Evolutionary conservation across 495 filamentous ascomycete genomes (phyloP).

Genomic region (Penicillium soppii): DNA sequence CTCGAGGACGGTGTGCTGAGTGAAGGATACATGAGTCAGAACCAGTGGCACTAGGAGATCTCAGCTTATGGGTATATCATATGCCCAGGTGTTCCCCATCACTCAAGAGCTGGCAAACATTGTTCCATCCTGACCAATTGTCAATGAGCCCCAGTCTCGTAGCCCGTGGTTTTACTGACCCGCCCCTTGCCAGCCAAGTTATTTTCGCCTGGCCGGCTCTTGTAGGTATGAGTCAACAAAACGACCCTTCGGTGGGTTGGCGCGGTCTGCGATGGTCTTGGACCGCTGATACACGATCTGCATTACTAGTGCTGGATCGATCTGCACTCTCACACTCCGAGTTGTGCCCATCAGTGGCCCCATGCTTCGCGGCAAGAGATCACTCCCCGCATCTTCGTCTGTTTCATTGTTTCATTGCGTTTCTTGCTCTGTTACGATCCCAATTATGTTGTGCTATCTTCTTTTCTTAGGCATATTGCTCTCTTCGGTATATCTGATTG

Average conservation of each 20-base stretch:
- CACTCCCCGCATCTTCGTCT: slow-evolving; percentile 1
- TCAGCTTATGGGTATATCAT: not conserved
- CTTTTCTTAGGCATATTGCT: slow-evolving; percentile 8
- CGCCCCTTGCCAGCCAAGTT: slow-evolving; percentile 1
- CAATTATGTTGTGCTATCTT: slow-evolving; percentile 11
- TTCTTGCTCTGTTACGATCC: slow-evolving; percentile 12
- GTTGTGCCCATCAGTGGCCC: slow-evolving; percentile 9
- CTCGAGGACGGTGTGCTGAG: slow-evolving; percentile 89
- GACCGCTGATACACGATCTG: slow-evolving; percentile 11
- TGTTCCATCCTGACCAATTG: not conserved
- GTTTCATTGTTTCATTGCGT: slow-evolving; percentile 5
- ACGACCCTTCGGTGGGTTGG: not conserved
- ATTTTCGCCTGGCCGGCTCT: slow-evolving; percentile 1
- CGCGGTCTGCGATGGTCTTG: slow-evolving; percentile 4
- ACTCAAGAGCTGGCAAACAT: not conserved
- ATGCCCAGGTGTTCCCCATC: not conserved
- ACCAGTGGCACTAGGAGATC: slow-evolving; percentile 60
- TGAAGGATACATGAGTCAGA: slow-evolving; percentile 71
- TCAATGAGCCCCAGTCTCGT: not conserved
- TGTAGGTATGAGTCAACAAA: slow-evolving; percentile 3
- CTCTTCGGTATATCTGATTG: slow-evolving; percentile 6
- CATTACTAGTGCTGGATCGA: slow-evolving; percentile 12
- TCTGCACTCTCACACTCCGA: slow-evolving; percentile 5
- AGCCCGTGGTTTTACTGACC: not conserved
- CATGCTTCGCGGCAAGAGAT: slow-evolving; percentile 1